Evolutionary conservation across 768 basidiomycete species (phyloP).

Genomic region (Strobilomyces confusus): DNA sequence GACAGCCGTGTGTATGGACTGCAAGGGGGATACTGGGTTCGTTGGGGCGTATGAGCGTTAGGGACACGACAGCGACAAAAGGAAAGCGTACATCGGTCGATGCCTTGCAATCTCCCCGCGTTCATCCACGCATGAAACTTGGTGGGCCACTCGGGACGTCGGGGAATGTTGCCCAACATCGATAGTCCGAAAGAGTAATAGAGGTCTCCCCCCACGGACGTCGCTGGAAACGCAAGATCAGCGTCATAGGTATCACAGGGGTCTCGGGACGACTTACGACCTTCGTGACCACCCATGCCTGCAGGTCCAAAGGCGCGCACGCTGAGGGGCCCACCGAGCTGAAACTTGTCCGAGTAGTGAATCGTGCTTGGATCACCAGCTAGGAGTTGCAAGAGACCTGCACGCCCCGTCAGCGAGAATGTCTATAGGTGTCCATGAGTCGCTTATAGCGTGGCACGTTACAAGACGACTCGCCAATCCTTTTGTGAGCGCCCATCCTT

Average conservation of each 20-base stretch:
- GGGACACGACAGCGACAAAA: background rate
- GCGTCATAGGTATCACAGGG: background rate
- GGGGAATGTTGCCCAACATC: constrained; percentile 69
- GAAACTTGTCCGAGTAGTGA: constrained; percentile 82
- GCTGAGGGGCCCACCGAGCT: constrained; percentile 87
- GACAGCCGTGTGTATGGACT: constrained; percentile 16
- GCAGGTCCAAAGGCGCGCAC: constrained; percentile 75
- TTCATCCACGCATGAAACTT: constrained; percentile 81
- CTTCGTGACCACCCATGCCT: constrained; percentile 74
- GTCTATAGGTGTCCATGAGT: constrained; percentile 45
- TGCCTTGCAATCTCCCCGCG: constrained; percentile 65
- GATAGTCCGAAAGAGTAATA: constrained; percentile 78
- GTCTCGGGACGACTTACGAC: constrained; percentile 43
- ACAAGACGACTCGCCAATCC: constrained; percentile 20
- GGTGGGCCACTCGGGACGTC: constrained; percentile 77
- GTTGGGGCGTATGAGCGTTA: background rate
- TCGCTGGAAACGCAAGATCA: constrained; percentile 43
- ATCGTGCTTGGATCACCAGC: constrained; percentile 35
- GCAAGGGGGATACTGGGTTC: constrained; percentile 7
- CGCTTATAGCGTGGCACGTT: background rate
- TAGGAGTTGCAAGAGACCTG: constrained; percentile 69
- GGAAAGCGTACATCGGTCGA: constrained; percentile 49
- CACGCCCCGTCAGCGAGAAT: constrained; percentile 66
- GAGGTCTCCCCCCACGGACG: constrained; percentile 80
- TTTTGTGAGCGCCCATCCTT: constrained; percentile 20